phyloP scores from a whole-genome alignment of 345 rosid genomes.

The Mangifera indica region DNA sequence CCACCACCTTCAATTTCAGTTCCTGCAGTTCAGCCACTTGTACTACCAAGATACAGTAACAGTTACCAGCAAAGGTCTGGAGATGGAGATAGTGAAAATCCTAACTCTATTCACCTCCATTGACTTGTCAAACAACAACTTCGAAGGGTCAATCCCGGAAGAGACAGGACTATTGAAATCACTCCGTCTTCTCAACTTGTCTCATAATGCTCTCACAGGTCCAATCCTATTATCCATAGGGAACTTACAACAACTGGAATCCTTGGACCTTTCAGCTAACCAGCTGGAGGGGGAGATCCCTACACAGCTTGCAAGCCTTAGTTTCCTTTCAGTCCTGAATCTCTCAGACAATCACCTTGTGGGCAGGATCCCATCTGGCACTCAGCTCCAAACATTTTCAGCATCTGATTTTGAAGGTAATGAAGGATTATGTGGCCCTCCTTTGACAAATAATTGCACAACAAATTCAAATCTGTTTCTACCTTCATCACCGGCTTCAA shows the following conservation, averaged over 20 bases:
- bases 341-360: conserved; percentile 31
- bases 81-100: conserved; percentile 39
- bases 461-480: no score
- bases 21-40: background rate
- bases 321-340: conserved; percentile 33
- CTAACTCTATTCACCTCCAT: conserved; percentile 40
- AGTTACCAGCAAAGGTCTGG: conserved; percentile 40
- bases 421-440: conserved; percentile 32
- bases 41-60: conserved; percentile 39
- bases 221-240: conserved; percentile 25
- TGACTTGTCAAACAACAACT: conserved; percentile 30
- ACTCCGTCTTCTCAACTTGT: conserved; percentile 30
- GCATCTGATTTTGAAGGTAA: no score
- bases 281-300: conserved; percentile 27
- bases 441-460: background rate
- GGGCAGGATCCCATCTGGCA: conserved; percentile 25
- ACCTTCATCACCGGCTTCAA: background rate
- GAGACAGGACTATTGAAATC: conserved; percentile 19
- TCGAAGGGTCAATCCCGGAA: conserved; percentile 37
- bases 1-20: conserved; percentile 22
- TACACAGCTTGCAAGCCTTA: conserved; percentile 14
- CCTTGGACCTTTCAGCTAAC: conserved; percentile 38
- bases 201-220: conserved; percentile 30
- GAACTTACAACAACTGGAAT: conserved; percentile 23
- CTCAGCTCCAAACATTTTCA: conserved; percentile 27